phyloP scores from a whole-genome alignment of 805 yeast species.

The Metschnikowia continentalis region DNA sequence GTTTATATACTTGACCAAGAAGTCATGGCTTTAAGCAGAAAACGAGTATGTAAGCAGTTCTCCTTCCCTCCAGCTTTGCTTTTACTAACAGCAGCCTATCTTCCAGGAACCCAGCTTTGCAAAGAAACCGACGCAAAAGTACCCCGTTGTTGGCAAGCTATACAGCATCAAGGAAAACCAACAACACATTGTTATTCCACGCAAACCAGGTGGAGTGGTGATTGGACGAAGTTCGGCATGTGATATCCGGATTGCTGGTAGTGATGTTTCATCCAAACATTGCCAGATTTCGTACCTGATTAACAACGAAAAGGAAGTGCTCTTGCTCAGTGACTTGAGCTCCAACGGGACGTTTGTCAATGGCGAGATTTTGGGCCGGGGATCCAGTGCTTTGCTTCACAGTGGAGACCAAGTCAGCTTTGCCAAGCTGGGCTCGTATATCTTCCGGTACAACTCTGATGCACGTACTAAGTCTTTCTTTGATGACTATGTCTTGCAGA shows the following conservation, averaged over 20 bases:
- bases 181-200: constrained; percentile 22
- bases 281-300: constrained; percentile 46
- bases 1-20: not conserved
- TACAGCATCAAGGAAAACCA: constrained; percentile 19
- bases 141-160: constrained; percentile 21
- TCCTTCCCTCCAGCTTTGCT: too few relatives aligned
- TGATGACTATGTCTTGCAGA: constrained; percentile 54
- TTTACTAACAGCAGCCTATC: constrained; percentile 18
- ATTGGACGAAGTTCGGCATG: constrained; percentile 60
- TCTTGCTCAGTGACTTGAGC: constrained; percentile 51
- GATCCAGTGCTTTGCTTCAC: constrained; percentile 45
- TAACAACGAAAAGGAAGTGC: constrained; percentile 32
- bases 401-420: constrained; percentile 63
- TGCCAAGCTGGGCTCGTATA: constrained; percentile 47
- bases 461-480: constrained; percentile 41
- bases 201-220: constrained; percentile 23
- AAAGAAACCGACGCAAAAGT: constrained; percentile 19
- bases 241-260: constrained; percentile 50
- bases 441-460: constrained; percentile 43
- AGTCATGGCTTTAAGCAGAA: constrained; percentile 23
- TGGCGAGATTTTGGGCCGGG: constrained; percentile 48
- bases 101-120: constrained; percentile 8
- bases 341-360: constrained; percentile 69
- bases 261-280: constrained; percentile 64
- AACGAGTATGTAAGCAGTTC: constrained; percentile 20